phyloP scores from a whole-genome alignment of 495 filamentous ascomycete genomes.

The Xylaria intraflava region DNA sequence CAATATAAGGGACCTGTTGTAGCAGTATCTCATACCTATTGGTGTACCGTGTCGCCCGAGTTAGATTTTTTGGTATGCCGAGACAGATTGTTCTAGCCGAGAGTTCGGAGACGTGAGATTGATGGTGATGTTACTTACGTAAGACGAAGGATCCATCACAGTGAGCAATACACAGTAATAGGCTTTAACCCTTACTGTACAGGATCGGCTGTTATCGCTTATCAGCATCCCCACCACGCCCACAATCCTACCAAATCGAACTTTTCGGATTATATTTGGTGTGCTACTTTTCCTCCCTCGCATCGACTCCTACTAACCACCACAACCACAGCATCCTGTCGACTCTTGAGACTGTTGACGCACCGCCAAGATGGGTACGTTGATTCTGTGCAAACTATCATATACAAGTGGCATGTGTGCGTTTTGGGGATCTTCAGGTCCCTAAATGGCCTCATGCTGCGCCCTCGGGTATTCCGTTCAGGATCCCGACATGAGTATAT shows the following conservation, averaged over 20 bases:
- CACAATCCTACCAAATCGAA: conserved; percentile 25
- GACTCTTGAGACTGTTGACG: conserved; percentile 28
- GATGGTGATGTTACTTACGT: no score
- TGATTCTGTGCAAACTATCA: conserved; percentile 11
- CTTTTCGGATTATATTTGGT: conserved; percentile 9
- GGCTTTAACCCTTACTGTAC: no score
- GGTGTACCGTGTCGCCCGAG: no score
- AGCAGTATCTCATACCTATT: no score
- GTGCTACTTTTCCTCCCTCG: conserved; percentile 12
- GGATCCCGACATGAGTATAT: conserved; percentile 18
- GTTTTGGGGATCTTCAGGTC: conserved; percentile 1
- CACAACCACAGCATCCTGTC: conserved; percentile 30
- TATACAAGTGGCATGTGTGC: conserved; percentile 17
- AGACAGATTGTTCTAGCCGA: no score
- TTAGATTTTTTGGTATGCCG: no score
- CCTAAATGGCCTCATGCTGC: conserved; percentile 35
- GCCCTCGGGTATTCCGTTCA: conserved; percentile 7
- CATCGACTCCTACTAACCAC: conserved; percentile 22
- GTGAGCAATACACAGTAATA: no score
- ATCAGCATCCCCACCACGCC: conserved; percentile 32
- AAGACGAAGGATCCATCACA: no score
- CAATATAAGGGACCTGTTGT: no score
- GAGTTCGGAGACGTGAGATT: no score
- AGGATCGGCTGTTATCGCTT: conserved; percentile 23
- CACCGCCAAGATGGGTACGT: conserved; percentile 49